Evolutionary conservation across 768 basidiomycete genomes (phyloP), one percentile per base, ranked within the genome.

Genomic region (Mycena filopes): DNA sequence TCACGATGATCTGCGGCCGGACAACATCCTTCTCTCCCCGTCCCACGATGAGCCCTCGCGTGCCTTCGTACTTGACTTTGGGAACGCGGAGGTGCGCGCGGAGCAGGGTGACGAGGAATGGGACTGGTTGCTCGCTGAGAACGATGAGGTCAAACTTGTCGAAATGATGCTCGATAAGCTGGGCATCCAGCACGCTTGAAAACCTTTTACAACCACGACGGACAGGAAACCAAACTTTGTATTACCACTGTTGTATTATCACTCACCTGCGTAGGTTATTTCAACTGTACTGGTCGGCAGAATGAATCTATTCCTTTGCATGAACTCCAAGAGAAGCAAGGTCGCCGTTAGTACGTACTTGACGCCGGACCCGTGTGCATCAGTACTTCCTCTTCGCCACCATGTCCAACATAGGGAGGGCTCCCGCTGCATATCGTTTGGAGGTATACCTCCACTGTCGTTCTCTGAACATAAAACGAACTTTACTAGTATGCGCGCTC

Each of bases 401-500:
- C 50, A 84, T 83, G 81, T 71, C 83, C 53, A 81, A 83, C 4
- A 36, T n/a, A n/a, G n/a, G n/a, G n/a, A n/a, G n/a, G 58, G 88
- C 83, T 77, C 83, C 85, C 21, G 20, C 15, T 0, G 89, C 89
- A 64, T 94, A 94, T 80, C 88, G 93, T 69, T 80, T 94, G 45
- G 93, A 94, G n/a, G n/a, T n/a, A n/a, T n/a, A n/a, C n/a, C n/a
- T n/a, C n/a, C n/a, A n/a, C n/a, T n/a, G n/a, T n/a, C n/a, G n/a
- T n/a, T n/a, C n/a, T n/a, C n/a, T n/a, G n/a, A n/a, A n/a, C n/a
- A n/a, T n/a, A n/a, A n/a, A n/a, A n/a, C n/a, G n/a, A n/a, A n/a
- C n/a, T n/a, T n/a, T n/a, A n/a, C n/a, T n/a, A n/a, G 77, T 93
- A 93, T 77, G 88, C 93, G 55, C 65, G 78, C 49, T 88, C 87